Conservation (phyloP, 2,329 filamentous ascomycete genomes). For the Ophiosphaerella narmari region DNA sequence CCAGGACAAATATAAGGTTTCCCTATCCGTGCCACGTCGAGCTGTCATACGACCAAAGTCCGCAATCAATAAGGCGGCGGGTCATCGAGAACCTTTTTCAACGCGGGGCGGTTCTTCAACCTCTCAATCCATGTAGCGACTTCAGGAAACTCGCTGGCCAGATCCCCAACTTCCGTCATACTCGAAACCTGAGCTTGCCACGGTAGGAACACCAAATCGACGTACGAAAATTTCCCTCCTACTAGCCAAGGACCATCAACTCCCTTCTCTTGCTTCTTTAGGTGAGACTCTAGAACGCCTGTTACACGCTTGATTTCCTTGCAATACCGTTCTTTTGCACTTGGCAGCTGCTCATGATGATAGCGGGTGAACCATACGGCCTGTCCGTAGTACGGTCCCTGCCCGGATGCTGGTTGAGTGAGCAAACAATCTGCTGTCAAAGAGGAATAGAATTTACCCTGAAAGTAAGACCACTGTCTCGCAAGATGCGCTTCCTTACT, state of each 20-base stretch:
- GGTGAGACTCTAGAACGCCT: constrained; percentile 51
- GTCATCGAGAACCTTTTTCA: constrained; percentile 1
- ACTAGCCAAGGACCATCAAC: constrained; percentile 37
- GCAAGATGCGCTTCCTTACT: constrained; percentile 46
- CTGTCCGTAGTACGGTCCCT: constrained; percentile 54
- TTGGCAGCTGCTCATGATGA: constrained; percentile 51
- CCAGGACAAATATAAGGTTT: too few species aligned
- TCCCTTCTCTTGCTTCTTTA: constrained; percentile 29
- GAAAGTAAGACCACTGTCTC: constrained; percentile 54
- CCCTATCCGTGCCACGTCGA: background rate
- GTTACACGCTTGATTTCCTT: constrained; percentile 55
- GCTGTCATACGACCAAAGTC: background rate
- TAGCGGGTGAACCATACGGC: constrained; percentile 44
- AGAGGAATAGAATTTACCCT: constrained; percentile 24
- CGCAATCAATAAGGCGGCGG: background rate
- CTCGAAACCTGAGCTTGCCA: constrained; percentile 21
- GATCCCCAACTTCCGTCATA: constrained; percentile 11
- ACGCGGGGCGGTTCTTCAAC: constrained; percentile 3
- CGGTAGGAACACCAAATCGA: constrained; percentile 31
- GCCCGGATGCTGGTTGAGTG: constrained; percentile 37
- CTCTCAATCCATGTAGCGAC: constrained; percentile 24
- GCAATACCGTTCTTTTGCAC: constrained; percentile 53
- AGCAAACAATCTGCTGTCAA: background rate
- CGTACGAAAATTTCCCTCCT: constrained; percentile 30
- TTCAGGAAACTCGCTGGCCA: constrained; percentile 7